Evolutionary conservation across 331 rosid species (phyloP).

Genomic region (Malus hybrid): DNA sequence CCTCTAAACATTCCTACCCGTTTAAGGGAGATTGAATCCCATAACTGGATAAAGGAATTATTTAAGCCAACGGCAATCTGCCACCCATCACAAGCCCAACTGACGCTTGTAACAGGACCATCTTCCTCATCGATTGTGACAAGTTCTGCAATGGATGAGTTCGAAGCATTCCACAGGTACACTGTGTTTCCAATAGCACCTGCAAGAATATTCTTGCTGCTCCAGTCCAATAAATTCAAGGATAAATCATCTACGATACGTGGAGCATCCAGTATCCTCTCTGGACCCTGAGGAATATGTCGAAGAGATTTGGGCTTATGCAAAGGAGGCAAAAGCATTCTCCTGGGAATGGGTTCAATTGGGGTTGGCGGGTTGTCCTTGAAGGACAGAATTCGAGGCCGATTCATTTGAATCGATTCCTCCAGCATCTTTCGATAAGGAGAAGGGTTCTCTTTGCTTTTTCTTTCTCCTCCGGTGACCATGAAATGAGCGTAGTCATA

Average conservation of each 20-base stretch:
- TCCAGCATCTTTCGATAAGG: slow-evolving; percentile 39
- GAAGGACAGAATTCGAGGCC: slow-evolving; percentile 48
- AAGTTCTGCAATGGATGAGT: slow-evolving; percentile 37
- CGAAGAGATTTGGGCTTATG: too few relatives aligned
- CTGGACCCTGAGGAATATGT: slow-evolving; percentile 22
- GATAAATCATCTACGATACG: slow-evolving; percentile 47
- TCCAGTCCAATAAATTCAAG: slow-evolving; percentile 55
- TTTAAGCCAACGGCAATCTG: slow-evolving; percentile 1
- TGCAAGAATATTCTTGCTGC: slow-evolving; percentile 31
- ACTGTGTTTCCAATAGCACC: slow-evolving; percentile 39
- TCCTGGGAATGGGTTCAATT: slow-evolving; percentile 9
- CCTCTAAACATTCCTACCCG: slow-evolving; percentile 28
- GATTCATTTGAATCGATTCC: slow-evolving; percentile 40
- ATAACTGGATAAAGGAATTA: slow-evolving; percentile 1
- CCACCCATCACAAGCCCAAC: slow-evolving; percentile 2
- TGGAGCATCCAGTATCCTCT: slow-evolving; percentile 57
- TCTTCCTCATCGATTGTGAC: slow-evolving; percentile 44
- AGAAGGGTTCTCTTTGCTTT: slow-evolving; percentile 14
- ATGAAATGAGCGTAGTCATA: slow-evolving; percentile 21
- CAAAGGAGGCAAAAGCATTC: too few relatives aligned
- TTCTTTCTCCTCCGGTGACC: slow-evolving; percentile 8
- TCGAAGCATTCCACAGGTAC: slow-evolving; percentile 50
- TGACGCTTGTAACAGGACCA: slow-evolving; percentile 29
- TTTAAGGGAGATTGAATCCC: background rate
- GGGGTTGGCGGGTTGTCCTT: slow-evolving; percentile 45